Base-by-base conservation (phyloP, 768 basidiomycete genomes). In the Floccularia luteovirens region DNA sequence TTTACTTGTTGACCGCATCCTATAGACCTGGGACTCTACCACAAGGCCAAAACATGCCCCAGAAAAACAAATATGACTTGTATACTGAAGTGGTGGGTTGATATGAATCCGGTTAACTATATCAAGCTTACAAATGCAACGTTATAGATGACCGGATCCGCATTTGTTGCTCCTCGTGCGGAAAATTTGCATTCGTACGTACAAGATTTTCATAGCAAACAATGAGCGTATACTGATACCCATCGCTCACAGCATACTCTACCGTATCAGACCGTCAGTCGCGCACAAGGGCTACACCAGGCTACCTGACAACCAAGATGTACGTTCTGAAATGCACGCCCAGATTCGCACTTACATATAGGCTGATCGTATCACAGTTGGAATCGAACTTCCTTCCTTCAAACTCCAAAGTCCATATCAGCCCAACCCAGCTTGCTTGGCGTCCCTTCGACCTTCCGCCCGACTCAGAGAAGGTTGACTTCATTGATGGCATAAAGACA, bases 391-490 rank as follows among this genome's bases (percentile, higher is more conserved):
- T 82, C 62, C 59, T 73, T 5, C 70, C 76, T 1, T 41, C 69
- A 38, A 81, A 82, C 54, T 70, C 75, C 3, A 75, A 70, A 53
- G 76, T 80, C 11, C 72, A 75, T 42, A 63, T 72, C 44, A 75
- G 72, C 45, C 74, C 80, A 2, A 79, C 78, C 4, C 79, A 82
- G 47, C 69, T 80, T 21, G 75, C 79, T 7, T 84, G 79, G 79
- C 64, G 67, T 44, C 79, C 79, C 0, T 75, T 81, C 58, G 64
- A 70, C 25, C 58, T 82, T 24, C 79, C 78, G 1, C 36, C 63
- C 1, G 54, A 53, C 24, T 53, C 53, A 2, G 45, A 51, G 25
- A 59, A 62, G 24, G 67, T 74, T 22, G 73, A 79, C 50, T 82
- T 79, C 43, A 62, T 78, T 12, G 62, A 74, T 16, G 75, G 77